Percentiles rank a stretch among this genome's conserved stretches.
Evolutionary conservation across 2,329 filamentous ascomycete species (phyloP).

Genomic region (Hirsutella rhossiliensis): DNA sequence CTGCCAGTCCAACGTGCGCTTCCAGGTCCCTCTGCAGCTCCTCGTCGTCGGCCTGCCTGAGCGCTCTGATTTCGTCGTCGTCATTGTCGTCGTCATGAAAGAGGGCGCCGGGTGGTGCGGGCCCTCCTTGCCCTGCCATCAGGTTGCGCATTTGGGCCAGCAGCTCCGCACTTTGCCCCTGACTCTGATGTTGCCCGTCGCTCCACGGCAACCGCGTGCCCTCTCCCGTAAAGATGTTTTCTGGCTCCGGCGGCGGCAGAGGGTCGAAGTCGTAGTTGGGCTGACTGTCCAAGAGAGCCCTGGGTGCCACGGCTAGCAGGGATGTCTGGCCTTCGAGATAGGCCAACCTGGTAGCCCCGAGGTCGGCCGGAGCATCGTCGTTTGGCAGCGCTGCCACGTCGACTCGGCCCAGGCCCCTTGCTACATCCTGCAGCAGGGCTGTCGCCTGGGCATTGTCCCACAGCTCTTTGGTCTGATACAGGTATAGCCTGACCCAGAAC

Average conservation of each 20-base stretch:
- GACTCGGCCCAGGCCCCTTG: slow-evolving; percentile 38
- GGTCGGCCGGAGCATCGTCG: slow-evolving; percentile 26
- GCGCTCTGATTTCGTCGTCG: slow-evolving; percentile 13
- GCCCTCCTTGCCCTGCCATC: slow-evolving; percentile 9
- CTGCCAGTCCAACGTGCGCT: slow-evolving; percentile 12
- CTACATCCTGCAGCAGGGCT: slow-evolving; percentile 56
- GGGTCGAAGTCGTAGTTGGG: slow-evolving; percentile 73
- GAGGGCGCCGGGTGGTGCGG: not conserved
- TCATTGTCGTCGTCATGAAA: slow-evolving; percentile 10
- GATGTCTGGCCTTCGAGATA: slow-evolving; percentile 64
- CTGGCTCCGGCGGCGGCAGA: slow-evolving; percentile 52
- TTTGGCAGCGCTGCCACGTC: slow-evolving; percentile 24
- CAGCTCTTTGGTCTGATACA: slow-evolving; percentile 63
- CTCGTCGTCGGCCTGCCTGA: slow-evolving; percentile 15
- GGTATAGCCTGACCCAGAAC: slow-evolving; percentile 65
- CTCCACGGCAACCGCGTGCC: slow-evolving; percentile 31
- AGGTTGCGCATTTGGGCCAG: slow-evolving; percentile 17
- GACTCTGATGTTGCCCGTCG: slow-evolving; percentile 9
- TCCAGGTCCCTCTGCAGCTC: slow-evolving; percentile 19
- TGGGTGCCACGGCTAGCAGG: slow-evolving; percentile 59
- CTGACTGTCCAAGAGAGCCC: slow-evolving; percentile 46
- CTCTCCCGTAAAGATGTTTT: slow-evolving; percentile 37
- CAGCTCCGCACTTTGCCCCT: slow-evolving; percentile 8
- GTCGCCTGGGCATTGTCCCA: slow-evolving; percentile 73
- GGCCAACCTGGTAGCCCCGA: slow-evolving; percentile 58